Evolutionary conservation across 2,329 filamentous ascomycete species (phyloP), one percentile per base, ranked within the genome.

Genomic region (Lasiodiplodia gonubiensis): DNA sequence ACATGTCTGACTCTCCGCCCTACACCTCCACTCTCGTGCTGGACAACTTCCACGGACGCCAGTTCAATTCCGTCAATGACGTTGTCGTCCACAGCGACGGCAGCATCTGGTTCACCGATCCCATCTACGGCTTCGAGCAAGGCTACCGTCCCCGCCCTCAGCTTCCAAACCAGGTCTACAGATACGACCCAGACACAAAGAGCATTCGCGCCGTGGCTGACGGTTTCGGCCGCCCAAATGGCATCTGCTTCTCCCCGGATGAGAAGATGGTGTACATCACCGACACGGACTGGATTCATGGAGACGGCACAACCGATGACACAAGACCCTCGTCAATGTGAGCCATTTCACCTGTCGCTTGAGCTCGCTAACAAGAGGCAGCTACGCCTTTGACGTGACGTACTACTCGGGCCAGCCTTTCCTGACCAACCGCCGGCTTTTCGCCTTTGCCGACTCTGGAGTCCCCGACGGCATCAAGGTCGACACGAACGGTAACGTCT

Each of bases 401-500:
- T 23, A 0, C 84, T 83, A 63, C 75, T 87, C 12, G 71, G 52
- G 52, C n/a, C 54, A 55, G 52, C 64, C 53, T 16, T 66, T 66
- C 27, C 64, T 66, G 27, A 37, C 72, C 0, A 86, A 86, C 71
- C 80, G 80, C 57, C 82, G 84, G 27, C 72, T 86, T 0, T 88
- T 89, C 70, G 82, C 86, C 1, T 84, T 82, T 69, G 80, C 82
- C 0, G 78, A 80, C 39, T 75, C 75, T 0, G 84, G 84, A 0
- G 77, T 82, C 6, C 84, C 86, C 0, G 77, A 71, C 68, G 79
- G 76, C 33, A 78, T 88, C 51, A 85, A 87, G 68, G 82, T 81
- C 67, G 86, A 88, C 70, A 76, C 80, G 8, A 76, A 82, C 14
- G 87, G 87, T 1, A 86, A 88, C 63, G 81, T 89, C 2, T 89